A percentile compares a stretch with the other conserved stretches of the same genome.
Conservation (phyloP, 1,284 basidiomycete species). For the Marasmius sp. region DNA sequence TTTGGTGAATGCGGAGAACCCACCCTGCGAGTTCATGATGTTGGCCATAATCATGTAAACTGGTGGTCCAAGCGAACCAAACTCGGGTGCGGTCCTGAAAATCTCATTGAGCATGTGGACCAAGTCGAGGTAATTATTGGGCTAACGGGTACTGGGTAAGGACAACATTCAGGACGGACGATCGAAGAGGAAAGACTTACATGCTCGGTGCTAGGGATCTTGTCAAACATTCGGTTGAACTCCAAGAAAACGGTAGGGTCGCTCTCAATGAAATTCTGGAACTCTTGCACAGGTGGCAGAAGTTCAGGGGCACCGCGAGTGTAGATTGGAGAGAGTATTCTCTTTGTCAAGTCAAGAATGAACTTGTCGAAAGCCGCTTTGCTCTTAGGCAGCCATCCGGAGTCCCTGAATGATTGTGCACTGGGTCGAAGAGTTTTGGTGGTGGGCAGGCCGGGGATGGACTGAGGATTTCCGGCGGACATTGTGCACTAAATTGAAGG, state of each 20-base stretch:
- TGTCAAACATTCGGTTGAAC: conserved; percentile 36
- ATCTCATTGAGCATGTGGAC: conserved; percentile 28
- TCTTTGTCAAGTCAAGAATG: background rate
- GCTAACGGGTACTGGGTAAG: background rate
- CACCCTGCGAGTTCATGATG: conserved; percentile 27
- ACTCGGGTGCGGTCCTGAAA: conserved; percentile 36
- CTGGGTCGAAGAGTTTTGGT: conserved; percentile 5
- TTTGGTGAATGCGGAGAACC: conserved; percentile 17
- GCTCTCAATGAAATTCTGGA: conserved; percentile 34
- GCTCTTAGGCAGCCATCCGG: conserved; percentile 3
- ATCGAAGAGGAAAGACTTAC: background rate
- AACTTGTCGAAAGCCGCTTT: background rate
- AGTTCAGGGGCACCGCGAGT: background rate
- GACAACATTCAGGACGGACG: background rate
- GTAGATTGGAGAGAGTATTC: background rate
- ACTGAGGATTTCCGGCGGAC: background rate
- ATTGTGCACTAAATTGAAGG: background rate
- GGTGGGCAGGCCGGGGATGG: background rate
- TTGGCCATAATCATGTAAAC: conserved; percentile 19
- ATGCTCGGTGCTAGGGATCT: background rate
- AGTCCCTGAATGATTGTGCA: background rate
- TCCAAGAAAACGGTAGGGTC: conserved; percentile 34
- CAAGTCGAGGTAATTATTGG: conserved; percentile 31
- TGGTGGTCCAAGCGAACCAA: conserved; percentile 34
- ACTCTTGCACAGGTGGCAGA: conserved; percentile 26